Base-by-base conservation (phyloP, 202 grass and related monocot genomes). In the Carex sylvatica region DNA sequence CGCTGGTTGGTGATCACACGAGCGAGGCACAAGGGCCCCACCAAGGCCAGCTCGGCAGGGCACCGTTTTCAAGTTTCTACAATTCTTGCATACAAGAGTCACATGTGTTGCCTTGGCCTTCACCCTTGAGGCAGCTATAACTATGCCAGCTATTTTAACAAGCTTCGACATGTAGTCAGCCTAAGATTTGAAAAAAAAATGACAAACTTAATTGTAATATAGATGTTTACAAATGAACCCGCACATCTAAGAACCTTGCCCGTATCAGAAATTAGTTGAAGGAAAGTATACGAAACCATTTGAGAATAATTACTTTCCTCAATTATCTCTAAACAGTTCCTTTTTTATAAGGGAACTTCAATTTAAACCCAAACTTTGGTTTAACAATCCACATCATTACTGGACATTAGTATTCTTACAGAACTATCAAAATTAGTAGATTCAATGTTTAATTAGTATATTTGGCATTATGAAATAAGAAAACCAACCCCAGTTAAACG, bases 41-140 rank as follows among this genome's bases (percentile, higher is more conserved):
- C 96, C 96, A 0, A 98, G 96, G 46, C 96, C 95, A 20, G 95
- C 90, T 62, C 95, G 87, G 79, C 95, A 98, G 63, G 95, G 83
- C 35, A 98, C 89, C 0, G 61, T 95, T 71, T 65, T 93, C 42
- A 95, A 69, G 46, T 78, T 95, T 28, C 84, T 88, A 76, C 92
- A 98, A 83, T 98, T 98, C 86, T 95, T 98, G 86, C 96, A 98
- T 54, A 95, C 71, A 68, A 98, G 85, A 6, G 92, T 93, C 6
- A 98, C 96, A 76, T 95, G 90, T 19, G 96, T 98, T 30, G 96
- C 96, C 85, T 98, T 98, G 65, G 96, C 96, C 81, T 98, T 98
- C 78, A 98, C 96, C 74, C 92, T 91, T 1, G 95, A 95, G 3
- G 95, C 95, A 0, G 95, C 95, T 65, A 98, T 98, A 12, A 85